phyloP scores from a whole-genome alignment of 805 yeast species.

The Saccharomycopsis fodiens region DNA sequence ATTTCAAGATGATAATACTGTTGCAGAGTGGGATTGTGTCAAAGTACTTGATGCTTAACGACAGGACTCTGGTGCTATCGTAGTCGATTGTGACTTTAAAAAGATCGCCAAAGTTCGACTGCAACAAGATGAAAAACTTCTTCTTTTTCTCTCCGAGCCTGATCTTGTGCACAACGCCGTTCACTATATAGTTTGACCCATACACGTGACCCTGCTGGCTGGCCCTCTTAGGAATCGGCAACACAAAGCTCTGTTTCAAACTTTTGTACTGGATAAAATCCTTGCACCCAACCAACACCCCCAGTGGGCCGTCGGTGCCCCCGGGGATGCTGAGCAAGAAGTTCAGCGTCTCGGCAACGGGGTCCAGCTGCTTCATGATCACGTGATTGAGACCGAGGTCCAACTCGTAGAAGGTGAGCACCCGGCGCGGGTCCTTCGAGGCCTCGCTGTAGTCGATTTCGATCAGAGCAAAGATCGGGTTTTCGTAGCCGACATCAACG shows the following conservation, averaged over 20 bases:
- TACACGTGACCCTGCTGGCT: conserved; percentile 18
- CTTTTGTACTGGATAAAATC: conserved; percentile 46
- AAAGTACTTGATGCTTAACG: conserved; percentile 55
- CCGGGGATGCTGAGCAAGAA: conserved; percentile 65
- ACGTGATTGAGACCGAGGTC: conserved; percentile 83
- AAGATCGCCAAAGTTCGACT: conserved; percentile 65
- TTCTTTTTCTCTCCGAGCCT: conserved; percentile 35
- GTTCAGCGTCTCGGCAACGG: conserved; percentile 36
- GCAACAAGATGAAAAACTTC: conserved; percentile 60
- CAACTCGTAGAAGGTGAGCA: conserved; percentile 64
- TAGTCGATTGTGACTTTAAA: conserved; percentile 55
- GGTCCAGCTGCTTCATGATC: conserved; percentile 40
- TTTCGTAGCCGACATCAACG: conserved; percentile 70
- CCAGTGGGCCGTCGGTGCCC: conserved; percentile 61
- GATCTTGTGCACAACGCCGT: conserved; percentile 59
- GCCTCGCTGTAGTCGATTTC: conserved; percentile 49
- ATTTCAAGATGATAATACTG: conserved; percentile 51
- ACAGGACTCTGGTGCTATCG: conserved; percentile 29
- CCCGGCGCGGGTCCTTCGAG: conserved; percentile 26
- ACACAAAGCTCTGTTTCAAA: conserved; percentile 28
- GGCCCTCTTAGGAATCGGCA: conserved; percentile 51
- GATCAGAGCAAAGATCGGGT: conserved; percentile 77
- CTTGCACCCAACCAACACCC: conserved; percentile 57
- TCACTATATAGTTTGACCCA: conserved; percentile 33
- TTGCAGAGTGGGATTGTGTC: conserved; percentile 63